Percentiles rank a stretch among this genome's conserved stretches.
Conservation (phyloP, 352 stramenopile genomes). For the Thalassiosira sp. region DNA sequence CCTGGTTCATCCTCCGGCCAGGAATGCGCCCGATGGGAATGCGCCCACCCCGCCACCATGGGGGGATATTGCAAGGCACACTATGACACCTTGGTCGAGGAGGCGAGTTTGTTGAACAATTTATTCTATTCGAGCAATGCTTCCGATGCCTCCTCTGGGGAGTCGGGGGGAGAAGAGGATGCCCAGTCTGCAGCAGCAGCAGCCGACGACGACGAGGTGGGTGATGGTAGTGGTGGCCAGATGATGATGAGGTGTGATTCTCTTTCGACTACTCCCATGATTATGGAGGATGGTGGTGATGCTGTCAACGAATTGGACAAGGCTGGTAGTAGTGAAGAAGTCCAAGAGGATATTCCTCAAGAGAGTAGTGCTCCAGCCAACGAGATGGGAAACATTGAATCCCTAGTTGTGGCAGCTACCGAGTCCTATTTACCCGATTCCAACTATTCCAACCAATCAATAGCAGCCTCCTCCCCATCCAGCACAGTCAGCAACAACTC, state of each 20-base stretch:
- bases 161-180: background rate
- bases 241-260: no score
- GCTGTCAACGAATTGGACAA: background rate
- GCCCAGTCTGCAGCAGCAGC: background rate
- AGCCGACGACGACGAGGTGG: no score
- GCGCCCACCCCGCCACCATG: background rate
- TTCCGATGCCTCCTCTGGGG: background rate
- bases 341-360: no score
- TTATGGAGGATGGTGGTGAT: no score
- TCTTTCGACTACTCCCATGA: no score
- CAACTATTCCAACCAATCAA: no score
- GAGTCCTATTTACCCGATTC: no score
- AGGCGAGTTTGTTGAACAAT: constrained; percentile 10
- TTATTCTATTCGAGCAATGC: background rate
- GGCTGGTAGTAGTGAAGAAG: background rate
- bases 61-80: constrained; percentile 10
- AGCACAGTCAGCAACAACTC: constrained; percentile 2
- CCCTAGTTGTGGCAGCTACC: no score
- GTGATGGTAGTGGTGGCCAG: no score
- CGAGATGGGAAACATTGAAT: no score
- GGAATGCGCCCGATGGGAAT: background rate
- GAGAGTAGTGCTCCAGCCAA: no score
- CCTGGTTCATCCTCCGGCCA: background rate
- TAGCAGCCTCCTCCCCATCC: no score
- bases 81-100: background rate